A percentile compares a stretch with the other conserved stretches of the same genome.
phyloP scores from a whole-genome alignment of 1,139 yeast genomes.

The Candida sp. region DNA sequence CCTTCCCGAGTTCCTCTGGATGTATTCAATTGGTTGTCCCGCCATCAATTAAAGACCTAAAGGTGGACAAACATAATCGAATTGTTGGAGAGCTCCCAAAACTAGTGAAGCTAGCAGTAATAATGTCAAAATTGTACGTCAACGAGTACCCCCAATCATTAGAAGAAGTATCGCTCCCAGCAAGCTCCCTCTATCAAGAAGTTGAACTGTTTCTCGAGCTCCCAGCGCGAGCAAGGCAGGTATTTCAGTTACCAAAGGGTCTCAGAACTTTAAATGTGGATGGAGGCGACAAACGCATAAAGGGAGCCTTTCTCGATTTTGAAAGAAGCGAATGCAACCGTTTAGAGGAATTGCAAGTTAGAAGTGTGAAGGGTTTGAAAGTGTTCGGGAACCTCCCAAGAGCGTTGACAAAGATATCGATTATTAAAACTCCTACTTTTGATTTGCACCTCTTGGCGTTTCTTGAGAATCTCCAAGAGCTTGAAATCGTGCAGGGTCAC shows the following conservation, averaged over 20 bases:
- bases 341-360: not conserved
- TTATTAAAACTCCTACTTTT: not conserved
- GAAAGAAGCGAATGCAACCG: not conserved
- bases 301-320: not conserved
- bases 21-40: no score
- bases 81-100: no score
- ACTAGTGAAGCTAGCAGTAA: no score
- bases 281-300: not conserved
- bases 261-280: not conserved
- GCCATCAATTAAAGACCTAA: no score
- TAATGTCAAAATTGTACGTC: no score
- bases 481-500: not conserved
- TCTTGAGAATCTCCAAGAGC: not conserved
- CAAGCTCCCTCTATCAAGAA: no score
- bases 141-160: no score
- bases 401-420: not conserved
- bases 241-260: not conserved
- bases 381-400: not conserved
- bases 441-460: not conserved
- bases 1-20: no score
- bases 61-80: no score
- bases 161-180: no score
- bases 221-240: no score
- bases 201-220: no score
- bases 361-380: not conserved